Percentiles rank a stretch among this genome's conserved stretches.
These are phyloP conservation scores for Vinca major DNA, from an alignment of 305 asterid genomes.

Conservation along the genomic window DNA sequence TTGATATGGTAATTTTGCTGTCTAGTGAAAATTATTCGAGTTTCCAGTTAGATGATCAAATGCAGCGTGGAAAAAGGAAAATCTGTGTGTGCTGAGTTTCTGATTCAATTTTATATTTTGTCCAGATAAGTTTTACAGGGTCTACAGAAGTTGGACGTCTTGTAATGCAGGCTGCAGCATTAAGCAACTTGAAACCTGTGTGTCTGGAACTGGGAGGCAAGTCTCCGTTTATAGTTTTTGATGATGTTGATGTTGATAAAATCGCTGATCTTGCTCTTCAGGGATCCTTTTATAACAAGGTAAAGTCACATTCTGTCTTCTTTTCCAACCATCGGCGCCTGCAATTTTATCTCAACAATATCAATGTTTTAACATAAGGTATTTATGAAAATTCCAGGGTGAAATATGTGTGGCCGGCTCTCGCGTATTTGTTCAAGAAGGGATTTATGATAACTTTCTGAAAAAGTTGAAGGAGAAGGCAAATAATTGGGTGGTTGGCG, in stretches of 20 bases:
- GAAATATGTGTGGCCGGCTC: conserved; percentile 92
- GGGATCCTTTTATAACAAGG: conserved; percentile 70
- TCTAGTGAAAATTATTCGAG: background rate
- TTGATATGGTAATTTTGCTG: conserved; percentile 25
- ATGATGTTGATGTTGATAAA: conserved; percentile 67
- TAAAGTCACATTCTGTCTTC: background rate
- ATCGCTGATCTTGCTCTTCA: conserved; percentile 58
- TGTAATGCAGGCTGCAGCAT: conserved; percentile 60
- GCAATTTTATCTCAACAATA: background rate
- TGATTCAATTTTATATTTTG: background rate
- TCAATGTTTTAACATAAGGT: background rate
- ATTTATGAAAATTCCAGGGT: conserved; percentile 34
- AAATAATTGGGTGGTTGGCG: conserved; percentile 60
- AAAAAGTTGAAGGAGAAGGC: conserved; percentile 58
- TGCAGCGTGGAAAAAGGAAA: background rate
- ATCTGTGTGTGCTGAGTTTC: background rate
- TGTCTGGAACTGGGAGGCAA: conserved; percentile 83
- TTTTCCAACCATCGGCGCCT: background rate
- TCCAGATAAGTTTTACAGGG: conserved; percentile 62
- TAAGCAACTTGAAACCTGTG: conserved; percentile 68
- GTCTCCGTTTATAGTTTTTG: conserved; percentile 63
- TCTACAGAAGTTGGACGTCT: conserved; percentile 58
- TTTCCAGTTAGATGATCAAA: background rate
- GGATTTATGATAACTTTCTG: conserved; percentile 50
- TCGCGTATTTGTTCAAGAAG: conserved; percentile 73